phyloP scores from a whole-genome alignment of 2,329 filamentous ascomycete genomes.

The Clarireedia hainanense region DNA sequence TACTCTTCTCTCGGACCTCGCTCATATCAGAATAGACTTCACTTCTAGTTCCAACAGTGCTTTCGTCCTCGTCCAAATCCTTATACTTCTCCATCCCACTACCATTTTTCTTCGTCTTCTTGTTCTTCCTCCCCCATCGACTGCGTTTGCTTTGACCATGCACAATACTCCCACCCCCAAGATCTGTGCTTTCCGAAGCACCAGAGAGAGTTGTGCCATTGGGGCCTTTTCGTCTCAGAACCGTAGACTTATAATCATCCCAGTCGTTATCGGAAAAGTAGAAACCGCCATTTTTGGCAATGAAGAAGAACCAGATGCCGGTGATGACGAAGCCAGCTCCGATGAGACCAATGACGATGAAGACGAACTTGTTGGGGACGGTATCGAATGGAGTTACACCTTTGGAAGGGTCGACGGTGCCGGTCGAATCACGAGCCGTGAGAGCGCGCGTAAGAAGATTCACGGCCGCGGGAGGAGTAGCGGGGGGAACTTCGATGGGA shows the following conservation, averaged over 20 bases:
- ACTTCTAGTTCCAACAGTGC: conserved; percentile 13
- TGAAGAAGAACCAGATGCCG: conserved; percentile 97
- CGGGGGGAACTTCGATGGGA: neutral
- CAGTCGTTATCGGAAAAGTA: conserved; percentile 79
- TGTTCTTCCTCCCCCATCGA: conserved; percentile 31
- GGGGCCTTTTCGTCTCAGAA: conserved; percentile 78
- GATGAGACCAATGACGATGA: conserved; percentile 79
- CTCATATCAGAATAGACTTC: conserved; percentile 21
- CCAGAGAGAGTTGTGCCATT: conserved; percentile 81
- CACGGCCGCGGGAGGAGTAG: neutral
- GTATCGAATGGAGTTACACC: conserved; percentile 47
- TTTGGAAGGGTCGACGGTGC: conserved; percentile 31
- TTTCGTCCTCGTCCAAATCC: conserved; percentile 25
- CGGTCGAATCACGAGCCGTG: conserved; percentile 11
- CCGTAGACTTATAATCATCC: conserved; percentile 97
- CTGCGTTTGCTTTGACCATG: conserved; percentile 55
- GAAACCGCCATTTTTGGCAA: conserved; percentile 94
- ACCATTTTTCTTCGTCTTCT: conserved; percentile 26
- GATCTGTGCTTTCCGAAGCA: conserved; percentile 71
- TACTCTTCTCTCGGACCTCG: conserved; percentile 21
- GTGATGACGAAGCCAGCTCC: conserved; percentile 66
- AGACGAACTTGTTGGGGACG: conserved; percentile 58
- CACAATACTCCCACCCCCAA: conserved; percentile 80
- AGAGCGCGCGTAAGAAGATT: neutral
- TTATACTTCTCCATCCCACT: conserved; percentile 25